phyloP scores from a whole-genome alignment of 2,329 filamentous ascomycete genomes.

The Calonectria honghensis region DNA sequence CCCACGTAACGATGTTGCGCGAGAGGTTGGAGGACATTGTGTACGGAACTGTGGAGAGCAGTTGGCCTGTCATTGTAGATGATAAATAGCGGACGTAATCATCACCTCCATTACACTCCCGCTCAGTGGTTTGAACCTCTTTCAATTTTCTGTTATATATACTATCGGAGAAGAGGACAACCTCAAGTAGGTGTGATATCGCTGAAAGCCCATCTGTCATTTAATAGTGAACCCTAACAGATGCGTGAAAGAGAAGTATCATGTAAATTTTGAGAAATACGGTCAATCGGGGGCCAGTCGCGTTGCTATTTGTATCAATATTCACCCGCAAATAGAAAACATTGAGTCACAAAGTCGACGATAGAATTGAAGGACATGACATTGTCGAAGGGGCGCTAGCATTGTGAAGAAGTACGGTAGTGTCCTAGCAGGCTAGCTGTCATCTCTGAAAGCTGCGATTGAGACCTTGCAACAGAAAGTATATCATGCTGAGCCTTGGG shows the following conservation, averaged over 20 bases:
- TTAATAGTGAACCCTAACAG: too few species aligned
- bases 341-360: too few species aligned
- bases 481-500: neutral
- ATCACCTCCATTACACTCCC: too few species aligned
- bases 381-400: neutral
- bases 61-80: neutral
- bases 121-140: too few species aligned
- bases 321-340: too few species aligned
- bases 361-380: neutral
- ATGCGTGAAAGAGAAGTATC: too few species aligned
- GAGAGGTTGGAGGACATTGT: conserved; percentile 2
- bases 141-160: too few species aligned
- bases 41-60: conserved; percentile 1
- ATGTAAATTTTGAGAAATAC: fast-evolving
- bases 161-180: too few species aligned
- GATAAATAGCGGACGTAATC: neutral
- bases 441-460: conserved; percentile 6
- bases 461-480: conserved; percentile 8
- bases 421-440: neutral
- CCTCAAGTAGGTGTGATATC: too few species aligned
- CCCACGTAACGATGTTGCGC: neutral
- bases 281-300: too few species aligned
- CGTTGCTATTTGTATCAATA: too few species aligned
- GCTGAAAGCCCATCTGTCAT: too few species aligned
- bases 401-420: neutral